Conservation (phyloP, 306 rosid genomes). For the Pterocarpus santalinus region DNA sequence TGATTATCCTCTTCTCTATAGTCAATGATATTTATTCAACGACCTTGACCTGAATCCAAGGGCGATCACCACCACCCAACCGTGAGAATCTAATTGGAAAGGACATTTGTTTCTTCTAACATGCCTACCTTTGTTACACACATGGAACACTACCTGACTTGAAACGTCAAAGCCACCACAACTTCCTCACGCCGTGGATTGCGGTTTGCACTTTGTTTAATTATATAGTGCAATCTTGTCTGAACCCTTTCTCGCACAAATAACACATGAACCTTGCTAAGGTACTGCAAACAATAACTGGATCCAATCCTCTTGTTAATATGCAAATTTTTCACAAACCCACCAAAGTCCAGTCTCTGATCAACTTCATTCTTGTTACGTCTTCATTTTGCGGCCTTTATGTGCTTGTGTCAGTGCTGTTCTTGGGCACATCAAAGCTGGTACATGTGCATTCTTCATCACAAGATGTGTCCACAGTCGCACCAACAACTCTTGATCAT, state of each 20-base stretch:
- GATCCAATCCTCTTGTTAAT: conserved; percentile 21
- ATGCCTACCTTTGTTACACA: conserved; percentile 41
- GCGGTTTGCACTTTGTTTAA: conserved; percentile 36
- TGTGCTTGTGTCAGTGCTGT: conserved; percentile 57
- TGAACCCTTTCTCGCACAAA: conserved; percentile 13
- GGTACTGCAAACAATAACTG: neutral
- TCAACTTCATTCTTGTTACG: conserved; percentile 56
- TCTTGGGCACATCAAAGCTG: conserved; percentile 48
- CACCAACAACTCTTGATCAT: conserved; percentile 64
- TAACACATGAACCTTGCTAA: neutral
- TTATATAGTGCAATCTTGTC: conserved; percentile 4
- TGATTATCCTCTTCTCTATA: neutral
- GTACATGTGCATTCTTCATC: conserved; percentile 37
- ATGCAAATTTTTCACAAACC: conserved; percentile 64
- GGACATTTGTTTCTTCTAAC: conserved; percentile 8
- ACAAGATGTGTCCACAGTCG: conserved; percentile 34
- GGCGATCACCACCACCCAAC: conserved; percentile 29
- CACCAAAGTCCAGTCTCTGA: conserved; percentile 55
- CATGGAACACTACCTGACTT: conserved; percentile 54
- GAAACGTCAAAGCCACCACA: conserved; percentile 41
- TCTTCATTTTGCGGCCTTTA: conserved; percentile 66
- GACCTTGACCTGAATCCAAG: conserved; percentile 21
- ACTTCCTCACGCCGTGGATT: conserved; percentile 48
- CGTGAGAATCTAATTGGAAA: conserved; percentile 43
- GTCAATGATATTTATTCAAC: conserved; percentile 36